phyloP scores from a whole-genome alignment of 768 basidiomycete genomes.

The Wakefieldia striispora region DNA sequence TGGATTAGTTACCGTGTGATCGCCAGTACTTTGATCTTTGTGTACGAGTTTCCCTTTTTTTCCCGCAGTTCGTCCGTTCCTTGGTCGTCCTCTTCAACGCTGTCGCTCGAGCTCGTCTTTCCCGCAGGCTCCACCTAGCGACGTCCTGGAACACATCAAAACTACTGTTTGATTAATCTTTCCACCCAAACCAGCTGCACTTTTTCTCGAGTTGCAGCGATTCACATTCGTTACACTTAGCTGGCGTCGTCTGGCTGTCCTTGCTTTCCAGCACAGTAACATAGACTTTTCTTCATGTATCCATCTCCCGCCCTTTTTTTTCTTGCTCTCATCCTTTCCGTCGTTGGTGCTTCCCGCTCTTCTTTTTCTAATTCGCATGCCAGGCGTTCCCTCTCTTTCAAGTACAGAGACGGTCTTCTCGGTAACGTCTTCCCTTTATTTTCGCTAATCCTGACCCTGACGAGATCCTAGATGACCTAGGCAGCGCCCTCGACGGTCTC shows the following conservation, averaged over 20 bases:
- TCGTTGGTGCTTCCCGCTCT: constrained; percentile 39
- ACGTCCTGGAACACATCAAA: constrained; percentile 8
- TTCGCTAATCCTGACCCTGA: background rate
- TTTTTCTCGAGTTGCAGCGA: constrained; percentile 14
- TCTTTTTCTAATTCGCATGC: constrained; percentile 37
- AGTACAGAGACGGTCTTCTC: constrained; percentile 23
- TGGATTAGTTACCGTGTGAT: constrained; percentile 18
- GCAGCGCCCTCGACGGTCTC: background rate
- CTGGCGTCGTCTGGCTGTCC: constrained; percentile 8
- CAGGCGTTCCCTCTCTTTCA: constrained; percentile 29
- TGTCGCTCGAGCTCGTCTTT: constrained; percentile 11
- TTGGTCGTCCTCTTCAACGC: constrained; percentile 9
- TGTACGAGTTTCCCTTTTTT: constrained; percentile 3
- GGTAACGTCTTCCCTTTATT: constrained; percentile 4
- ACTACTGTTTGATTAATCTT: constrained; percentile 3
- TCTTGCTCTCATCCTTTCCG: constrained; percentile 24
- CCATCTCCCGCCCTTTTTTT: constrained; percentile 22
- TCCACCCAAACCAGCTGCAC: constrained; percentile 1
- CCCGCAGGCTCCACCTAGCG: constrained; percentile 10
- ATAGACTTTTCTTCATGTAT: constrained; percentile 22
- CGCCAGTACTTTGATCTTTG: constrained; percentile 4
- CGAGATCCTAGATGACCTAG: constrained; percentile 11
- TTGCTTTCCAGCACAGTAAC: constrained; percentile 33
- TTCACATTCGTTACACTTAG: constrained; percentile 40
- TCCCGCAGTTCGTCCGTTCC: constrained; percentile 12